phyloP scores from a whole-genome alignment of 2,329 filamentous ascomycete species.

The Diaporthe humulicola region DNA sequence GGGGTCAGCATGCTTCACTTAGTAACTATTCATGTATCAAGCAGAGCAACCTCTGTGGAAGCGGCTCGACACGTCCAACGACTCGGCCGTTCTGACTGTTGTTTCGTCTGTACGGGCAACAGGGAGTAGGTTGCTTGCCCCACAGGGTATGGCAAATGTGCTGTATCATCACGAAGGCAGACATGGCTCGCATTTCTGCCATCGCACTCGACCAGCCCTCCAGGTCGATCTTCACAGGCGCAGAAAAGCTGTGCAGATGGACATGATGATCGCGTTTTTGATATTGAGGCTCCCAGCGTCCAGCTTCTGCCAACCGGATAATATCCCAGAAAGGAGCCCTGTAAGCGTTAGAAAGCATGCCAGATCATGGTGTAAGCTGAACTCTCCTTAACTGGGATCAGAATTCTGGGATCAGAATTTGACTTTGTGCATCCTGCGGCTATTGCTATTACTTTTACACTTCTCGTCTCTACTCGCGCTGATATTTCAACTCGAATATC shows the following conservation, averaged over 20 bases:
- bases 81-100: not conserved
- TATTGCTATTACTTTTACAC: not conserved
- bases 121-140: no score
- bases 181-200: not conserved
- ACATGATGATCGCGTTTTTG: not conserved
- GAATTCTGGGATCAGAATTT: no score
- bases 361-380: conserved; percentile 2
- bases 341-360: not conserved
- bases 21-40: not conserved
- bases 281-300: not conserved
- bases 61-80: not conserved
- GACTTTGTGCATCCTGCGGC: not conserved
- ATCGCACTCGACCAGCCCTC: not conserved
- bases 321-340: not conserved
- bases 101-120: not conserved
- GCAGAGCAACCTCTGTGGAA: not conserved
- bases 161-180: not conserved
- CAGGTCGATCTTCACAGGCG: not conserved
- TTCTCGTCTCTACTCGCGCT: conserved; percentile 52
- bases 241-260: not conserved
- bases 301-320: not conserved
- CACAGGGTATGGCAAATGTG: not conserved
- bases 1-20: not conserved
- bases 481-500: conserved; percentile 47
- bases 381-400: no score